Evolutionary conservation across 176 grass and related monocot species (phyloP).

Genomic region (Triticum aestivum): IWGSC_CS_RefSeq_v2.1 NC_057810.1:440656887-440657386

Average conservation of each 20-base stretch:
- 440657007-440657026: slow-evolving; percentile 92
- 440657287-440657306: not conserved
- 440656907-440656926: slow-evolving; percentile 82
- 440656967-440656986: slow-evolving; percentile 84
- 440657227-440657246: not conserved
- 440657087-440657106: slow-evolving; percentile 13
- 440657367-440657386: slow-evolving; percentile 85
- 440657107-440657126: slow-evolving; percentile 86
- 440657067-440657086: slow-evolving; percentile 17
- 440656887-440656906: slow-evolving; percentile 91
- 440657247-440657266: not conserved
- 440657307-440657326: not conserved
- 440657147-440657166: slow-evolving; percentile 92
- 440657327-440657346: not conserved
- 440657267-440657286: not conserved
- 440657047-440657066: not conserved
- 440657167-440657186: slow-evolving; percentile 63
- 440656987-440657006: slow-evolving; percentile 96
- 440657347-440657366: slow-evolving; percentile 13
- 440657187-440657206: slow-evolving; percentile 13
- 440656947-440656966: slow-evolving; percentile 72
- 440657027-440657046: not conserved
- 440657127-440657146: slow-evolving; percentile 82
- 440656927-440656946: slow-evolving; percentile 78
- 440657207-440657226: not conserved